Conservation (phyloP, 2,329 filamentous ascomycete genomes). For the Aureobasidium sp. region DNA sequence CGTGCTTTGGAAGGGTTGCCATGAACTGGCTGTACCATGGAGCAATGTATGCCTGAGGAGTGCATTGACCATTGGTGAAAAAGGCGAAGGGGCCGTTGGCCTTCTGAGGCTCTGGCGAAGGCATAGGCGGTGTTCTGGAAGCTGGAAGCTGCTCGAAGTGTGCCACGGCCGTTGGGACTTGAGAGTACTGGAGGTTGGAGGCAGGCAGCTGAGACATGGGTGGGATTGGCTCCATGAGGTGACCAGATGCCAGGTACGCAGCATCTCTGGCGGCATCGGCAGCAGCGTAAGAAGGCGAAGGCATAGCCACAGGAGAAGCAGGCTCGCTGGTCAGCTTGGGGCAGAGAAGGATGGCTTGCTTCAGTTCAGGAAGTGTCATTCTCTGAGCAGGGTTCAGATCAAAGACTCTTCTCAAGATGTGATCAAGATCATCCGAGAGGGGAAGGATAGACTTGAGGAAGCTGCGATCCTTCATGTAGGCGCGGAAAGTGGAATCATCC, state of each 20-base stretch:
- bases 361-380: conserved; percentile 73
- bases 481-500: conserved; percentile 91
- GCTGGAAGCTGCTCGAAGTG: conserved; percentile 6
- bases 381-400: conserved; percentile 73
- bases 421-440: conserved; percentile 79
- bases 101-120: conserved; percentile 2
- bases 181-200: not conserved
- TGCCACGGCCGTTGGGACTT: not conserved
- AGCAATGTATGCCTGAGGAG: conserved; percentile 13
- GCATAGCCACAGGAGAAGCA: conserved; percentile 28
- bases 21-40: conserved; percentile 16
- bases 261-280: conserved; percentile 12
- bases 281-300: conserved; percentile 14
- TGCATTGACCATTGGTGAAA: conserved; percentile 9
- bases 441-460: conserved; percentile 92
- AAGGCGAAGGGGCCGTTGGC: conserved; percentile 4
- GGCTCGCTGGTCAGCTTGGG: conserved; percentile 54
- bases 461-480: conserved; percentile 72
- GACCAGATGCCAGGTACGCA: conserved; percentile 7
- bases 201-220: conserved; percentile 14
- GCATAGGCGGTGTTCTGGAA: conserved; percentile 4
- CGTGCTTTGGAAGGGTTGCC: conserved; percentile 14
- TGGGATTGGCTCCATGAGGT: conserved; percentile 6
- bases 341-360: conserved; percentile 67
- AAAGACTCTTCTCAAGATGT: conserved; percentile 81